Percentiles rank a stretch among this genome's conserved stretches.
Evolutionary conservation across 768 basidiomycete species (phyloP).

Genomic region (Amylocystis lapponica): DNA sequence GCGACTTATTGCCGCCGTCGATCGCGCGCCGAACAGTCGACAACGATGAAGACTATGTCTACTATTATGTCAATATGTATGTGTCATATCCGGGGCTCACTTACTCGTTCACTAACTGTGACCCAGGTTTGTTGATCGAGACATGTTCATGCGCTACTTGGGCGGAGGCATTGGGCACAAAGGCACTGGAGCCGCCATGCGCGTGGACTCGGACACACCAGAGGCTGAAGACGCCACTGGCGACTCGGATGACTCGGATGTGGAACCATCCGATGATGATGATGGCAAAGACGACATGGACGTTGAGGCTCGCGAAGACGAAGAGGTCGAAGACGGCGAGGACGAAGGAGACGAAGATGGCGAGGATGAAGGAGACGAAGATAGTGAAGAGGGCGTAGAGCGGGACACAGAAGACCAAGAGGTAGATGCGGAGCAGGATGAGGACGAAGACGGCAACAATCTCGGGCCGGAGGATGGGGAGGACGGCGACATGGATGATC

Average conservation of each 20-base stretch:
- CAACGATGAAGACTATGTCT: slow-evolving; percentile 16
- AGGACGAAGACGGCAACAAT: not conserved
- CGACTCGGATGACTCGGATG: not conserved
- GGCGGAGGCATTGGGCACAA: slow-evolving; percentile 22
- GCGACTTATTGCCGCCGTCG: slow-evolving; percentile 5
- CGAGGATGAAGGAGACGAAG: not conserved
- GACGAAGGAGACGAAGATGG: not conserved
- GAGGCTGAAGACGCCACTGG: not conserved
- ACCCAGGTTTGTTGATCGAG: slow-evolving; percentile 23
- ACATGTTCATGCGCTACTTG: slow-evolving; percentile 20
- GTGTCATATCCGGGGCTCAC: too few relatives aligned
- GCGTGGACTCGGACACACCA: too few relatives aligned
- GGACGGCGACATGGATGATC: not conserved
- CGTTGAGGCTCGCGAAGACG: not conserved
- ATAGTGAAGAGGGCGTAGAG: not conserved
- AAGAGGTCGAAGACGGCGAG: too few relatives aligned
- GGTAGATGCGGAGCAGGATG: not conserved
- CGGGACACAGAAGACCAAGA: not conserved
- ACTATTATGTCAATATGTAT: slow-evolving; percentile 23
- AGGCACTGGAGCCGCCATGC: not conserved
- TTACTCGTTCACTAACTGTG: too few relatives aligned
- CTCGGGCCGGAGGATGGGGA: not conserved
- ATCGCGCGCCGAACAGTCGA: slow-evolving; percentile 6
- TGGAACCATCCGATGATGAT: not conserved
- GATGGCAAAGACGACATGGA: not conserved